A percentile compares a stretch with the other conserved stretches of the same genome.
Evolutionary conservation across 2,329 filamentous ascomycete genomes (phyloP).

Genomic region (Arthroderma uncinatum): DNA sequence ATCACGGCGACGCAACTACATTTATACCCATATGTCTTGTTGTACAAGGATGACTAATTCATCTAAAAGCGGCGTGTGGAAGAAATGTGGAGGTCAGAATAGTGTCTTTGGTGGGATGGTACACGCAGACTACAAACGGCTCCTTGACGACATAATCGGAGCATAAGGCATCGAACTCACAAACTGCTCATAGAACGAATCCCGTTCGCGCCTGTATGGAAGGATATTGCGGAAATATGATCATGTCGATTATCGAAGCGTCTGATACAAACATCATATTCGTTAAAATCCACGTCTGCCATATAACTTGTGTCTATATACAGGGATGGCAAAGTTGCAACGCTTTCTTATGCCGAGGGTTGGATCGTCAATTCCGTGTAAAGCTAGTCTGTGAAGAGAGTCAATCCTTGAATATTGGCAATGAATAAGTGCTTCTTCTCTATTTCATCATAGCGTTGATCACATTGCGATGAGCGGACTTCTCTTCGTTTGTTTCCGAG

Average conservation of each 20-base stretch:
- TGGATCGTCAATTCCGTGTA: neutral
- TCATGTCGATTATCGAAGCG: neutral
- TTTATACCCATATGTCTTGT: no score
- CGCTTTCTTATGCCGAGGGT: neutral
- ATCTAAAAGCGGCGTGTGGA: no score
- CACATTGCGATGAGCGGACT: slow-evolving; percentile 78
- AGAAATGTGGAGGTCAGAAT: no score
- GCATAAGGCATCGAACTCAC: no score
- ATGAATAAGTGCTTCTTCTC: neutral
- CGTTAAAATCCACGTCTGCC: neutral
- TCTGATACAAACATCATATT: neutral
- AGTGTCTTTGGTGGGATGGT: no score
- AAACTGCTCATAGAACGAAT: no score
- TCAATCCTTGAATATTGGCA: neutral
- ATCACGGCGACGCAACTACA: no score
- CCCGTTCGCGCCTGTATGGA: no score
- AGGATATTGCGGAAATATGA: neutral
- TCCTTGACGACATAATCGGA: no score
- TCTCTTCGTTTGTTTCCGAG: slow-evolving; percentile 72
- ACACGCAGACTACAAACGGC: no score
- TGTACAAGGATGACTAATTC: no score
- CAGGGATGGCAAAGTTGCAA: neutral
- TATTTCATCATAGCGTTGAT: slow-evolving; percentile 51
- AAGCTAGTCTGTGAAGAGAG: neutral
- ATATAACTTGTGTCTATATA: slow-evolving; percentile 1